phyloP scores from a whole-genome alignment of 2,329 filamentous ascomycete species.

The Paraphoma chrysanthemicola region DNA sequence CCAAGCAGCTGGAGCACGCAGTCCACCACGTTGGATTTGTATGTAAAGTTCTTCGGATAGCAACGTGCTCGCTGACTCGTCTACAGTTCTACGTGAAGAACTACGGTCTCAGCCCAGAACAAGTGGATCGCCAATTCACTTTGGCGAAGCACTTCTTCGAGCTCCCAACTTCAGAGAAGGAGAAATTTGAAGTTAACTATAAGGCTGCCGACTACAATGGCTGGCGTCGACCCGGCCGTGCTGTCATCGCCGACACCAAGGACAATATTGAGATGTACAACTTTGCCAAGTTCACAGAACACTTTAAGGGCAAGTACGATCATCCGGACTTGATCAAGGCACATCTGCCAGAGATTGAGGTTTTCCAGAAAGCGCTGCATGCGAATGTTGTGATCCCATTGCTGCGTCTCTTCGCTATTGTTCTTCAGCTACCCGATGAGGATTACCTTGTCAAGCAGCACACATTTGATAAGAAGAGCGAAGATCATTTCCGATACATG shows the following conservation, averaged over 20 bases:
- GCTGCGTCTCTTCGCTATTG: constrained; percentile 66
- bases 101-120: constrained; percentile 66
- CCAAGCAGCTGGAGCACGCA: constrained; percentile 63
- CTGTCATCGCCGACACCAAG: constrained; percentile 48
- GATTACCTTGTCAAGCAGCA: constrained; percentile 64
- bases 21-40: constrained; percentile 56
- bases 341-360: constrained; percentile 59
- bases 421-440: constrained; percentile 67
- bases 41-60: constrained; percentile 5
- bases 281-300: constrained; percentile 66
- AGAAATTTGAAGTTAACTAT: constrained; percentile 56
- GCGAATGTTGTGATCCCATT: constrained; percentile 64
- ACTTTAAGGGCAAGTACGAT: constrained; percentile 55
- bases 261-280: constrained; percentile 69
- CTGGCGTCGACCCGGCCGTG: constrained; percentile 29
- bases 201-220: constrained; percentile 65
- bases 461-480: constrained; percentile 63
- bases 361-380: constrained; percentile 59
- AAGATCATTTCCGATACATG: constrained; percentile 71
- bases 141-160: constrained; percentile 66
- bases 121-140: constrained; percentile 67
- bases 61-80: neutral
- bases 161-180: constrained; percentile 64
- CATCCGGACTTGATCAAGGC: constrained; percentile 53
- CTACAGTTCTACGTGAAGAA: constrained; percentile 67